Conservation (phyloP, 306 rosid genomes). For the Rosa multiflora region DNA sequence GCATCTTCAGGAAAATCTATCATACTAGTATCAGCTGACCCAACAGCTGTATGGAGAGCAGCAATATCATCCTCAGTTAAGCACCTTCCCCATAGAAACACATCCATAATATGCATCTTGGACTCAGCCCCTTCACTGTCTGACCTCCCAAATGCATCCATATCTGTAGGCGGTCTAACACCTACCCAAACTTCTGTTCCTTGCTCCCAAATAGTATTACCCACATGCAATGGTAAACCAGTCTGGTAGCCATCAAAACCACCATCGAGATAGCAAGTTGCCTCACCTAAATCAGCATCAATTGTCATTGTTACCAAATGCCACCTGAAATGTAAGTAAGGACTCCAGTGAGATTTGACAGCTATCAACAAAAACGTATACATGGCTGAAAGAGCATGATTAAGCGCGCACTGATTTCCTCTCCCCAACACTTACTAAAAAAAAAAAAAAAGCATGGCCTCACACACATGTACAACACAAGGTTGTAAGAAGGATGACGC, state of each 20-base stretch:
- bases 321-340: constrained; percentile 72
- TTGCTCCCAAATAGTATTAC: constrained; percentile 83
- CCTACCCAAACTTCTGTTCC: constrained; percentile 98
- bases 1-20: constrained; percentile 84
- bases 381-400: neutral
- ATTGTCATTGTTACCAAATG: constrained; percentile 95
- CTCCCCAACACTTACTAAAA: neutral
- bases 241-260: constrained; percentile 94
- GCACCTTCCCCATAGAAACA: constrained; percentile 95
- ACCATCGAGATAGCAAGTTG: constrained; percentile 92
- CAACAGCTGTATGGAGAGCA: constrained; percentile 71
- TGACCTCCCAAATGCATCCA: constrained; percentile 98
- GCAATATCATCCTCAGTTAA: constrained; percentile 96
- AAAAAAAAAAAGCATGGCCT: neutral
- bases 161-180: constrained; percentile 88
- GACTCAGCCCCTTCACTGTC: constrained; percentile 99
- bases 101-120: constrained; percentile 99
- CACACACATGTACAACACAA: neutral
- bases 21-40: constrained; percentile 67
- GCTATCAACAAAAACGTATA: neutral
- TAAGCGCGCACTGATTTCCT: constrained; percentile 2
- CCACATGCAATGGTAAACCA: constrained; percentile 75
- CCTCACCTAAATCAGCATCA: constrained; percentile 94
- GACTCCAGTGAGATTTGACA: constrained; percentile 18
- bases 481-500: neutral